Base-by-base conservation (phyloP, 2,329 filamentous ascomycete species). In the Neurospora crassa region DNA sequence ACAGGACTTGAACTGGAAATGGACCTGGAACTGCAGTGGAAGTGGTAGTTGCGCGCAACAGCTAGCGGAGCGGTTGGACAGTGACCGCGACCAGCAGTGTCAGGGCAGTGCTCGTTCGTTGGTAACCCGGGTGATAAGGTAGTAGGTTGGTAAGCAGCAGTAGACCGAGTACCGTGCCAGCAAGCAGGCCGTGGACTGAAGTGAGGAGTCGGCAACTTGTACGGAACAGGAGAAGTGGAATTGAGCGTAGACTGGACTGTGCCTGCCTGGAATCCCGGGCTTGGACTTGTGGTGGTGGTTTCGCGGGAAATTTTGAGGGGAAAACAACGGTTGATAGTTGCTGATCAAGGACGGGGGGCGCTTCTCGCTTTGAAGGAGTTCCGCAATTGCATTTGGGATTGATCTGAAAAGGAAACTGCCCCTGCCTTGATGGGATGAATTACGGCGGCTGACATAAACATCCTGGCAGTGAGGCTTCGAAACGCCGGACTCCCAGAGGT, bases 231-330 rank as follows among this genome's bases (percentile, higher is more conserved):
- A 71, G 67, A 71, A 71, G 59, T 67, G 53, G 47, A 67, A 20
- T 69, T 53, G 69, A 53, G 8, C 43, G 68, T 47, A 20, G 20
- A 67, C 47, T 72, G 71, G 20, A 67, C 47, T 72, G 71, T 53
- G 29, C 29, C 59, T 63, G 53, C 53, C 53, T 63, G 16, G 29
- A 63, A 63, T 63, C 53, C 53, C 37, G 53, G 53, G n/a, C 53
- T 63, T 63, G 29, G 53, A 63, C 53, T 34, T 34, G 53, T 34
- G 53, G 29, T 63, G 53, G 18, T 63, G 29, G 53, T 63, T 63
- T 63, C 71, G 67, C 47, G 71, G 71, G 68, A 73, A 75, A 74
- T 76, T 75, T 77, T 70, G 75, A 75, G 74, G 74, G 74, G 74
- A 75, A 34, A 63, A 73, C 67, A 70, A 71, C 72, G 71, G 71